Evolutionary conservation across 371 early-diverging fungal species (phyloP), one percentile per base, ranked within the genome.

Genomic region (Mucor lusitanicus): DNA sequence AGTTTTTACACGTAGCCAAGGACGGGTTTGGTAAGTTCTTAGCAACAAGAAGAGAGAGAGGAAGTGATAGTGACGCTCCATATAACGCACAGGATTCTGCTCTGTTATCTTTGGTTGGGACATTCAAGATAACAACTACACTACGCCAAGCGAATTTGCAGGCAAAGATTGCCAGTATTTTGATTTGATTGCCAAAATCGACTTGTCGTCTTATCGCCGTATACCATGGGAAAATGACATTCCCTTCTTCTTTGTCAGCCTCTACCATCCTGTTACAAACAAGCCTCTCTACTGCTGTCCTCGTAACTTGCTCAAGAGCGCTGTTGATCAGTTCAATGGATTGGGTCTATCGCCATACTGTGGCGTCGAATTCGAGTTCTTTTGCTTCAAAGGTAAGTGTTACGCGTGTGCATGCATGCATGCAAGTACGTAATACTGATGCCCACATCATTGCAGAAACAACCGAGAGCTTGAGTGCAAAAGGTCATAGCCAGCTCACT

Each of bases 31-130:
- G 94, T 85, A 83, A 61, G 66, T 64, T 21, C 7, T 39, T 1
- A 15, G 6, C 17, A 3, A 8, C 0, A 19, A 12, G 35, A 37
- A 37, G 12, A 30, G 30, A 37, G 37, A 12, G 37, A 37, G 37
- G 13, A 37, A 13, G 8, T 8, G 33, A 8, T 33, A 33, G 6
- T 33, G 33, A 33, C 33, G 7, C 7, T 33, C 33, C 33, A 33
- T 33, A 33, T 33, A 8, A 8, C 33, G 33, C 19, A 19, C 57
- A 92, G 92, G 91, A 0, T 94, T 93, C 67, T 92, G 95, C 72
- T 88, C 88, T 12, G 90, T 93, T n/a, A 74, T 92, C n/a, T 92
- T 91, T 78, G 92, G 91, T 8, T 95, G 94, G 95, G 95, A 94
- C 70, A 82, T 91, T 69, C 86, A 87, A 33, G 91, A 91, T 71